Evolutionary conservation across 148 eudicot species (phyloP).

Genomic region (Rhododendron ovatum): DNA sequence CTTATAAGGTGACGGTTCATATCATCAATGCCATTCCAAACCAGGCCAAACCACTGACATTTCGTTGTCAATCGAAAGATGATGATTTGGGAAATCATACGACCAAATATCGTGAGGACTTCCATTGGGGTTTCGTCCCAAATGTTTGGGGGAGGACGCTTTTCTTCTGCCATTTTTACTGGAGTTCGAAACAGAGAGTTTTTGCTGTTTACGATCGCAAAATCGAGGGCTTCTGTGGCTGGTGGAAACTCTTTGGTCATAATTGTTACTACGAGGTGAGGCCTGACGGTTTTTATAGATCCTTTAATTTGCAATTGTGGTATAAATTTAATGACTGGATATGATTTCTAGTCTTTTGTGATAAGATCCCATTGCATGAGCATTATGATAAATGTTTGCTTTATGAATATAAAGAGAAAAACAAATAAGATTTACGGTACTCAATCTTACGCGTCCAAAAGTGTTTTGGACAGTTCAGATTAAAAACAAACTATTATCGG

Average conservation of each 20-base stretch:
- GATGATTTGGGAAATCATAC: background rate
- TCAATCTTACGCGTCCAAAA: too few relatives aligned
- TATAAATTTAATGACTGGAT: background rate
- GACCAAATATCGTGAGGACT: background rate
- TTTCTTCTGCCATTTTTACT: conserved; percentile 5
- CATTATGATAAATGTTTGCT: too few relatives aligned
- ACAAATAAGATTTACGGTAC: too few relatives aligned
- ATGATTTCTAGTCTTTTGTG: too few relatives aligned
- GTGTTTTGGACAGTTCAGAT: too few relatives aligned
- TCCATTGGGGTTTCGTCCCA: background rate
- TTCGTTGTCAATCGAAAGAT: conserved; percentile 6
- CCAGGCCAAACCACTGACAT: background rate
- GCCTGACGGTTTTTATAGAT: background rate
- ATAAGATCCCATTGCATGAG: too few relatives aligned
- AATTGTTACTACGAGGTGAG: background rate
- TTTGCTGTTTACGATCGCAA: background rate
- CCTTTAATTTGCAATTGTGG: background rate
- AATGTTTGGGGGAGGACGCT: background rate
- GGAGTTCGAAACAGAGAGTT: background rate
- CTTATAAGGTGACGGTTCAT: background rate
- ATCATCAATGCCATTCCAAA: background rate
- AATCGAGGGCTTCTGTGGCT: background rate
- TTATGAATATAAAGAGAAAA: too few relatives aligned
- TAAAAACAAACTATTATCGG: too few relatives aligned
- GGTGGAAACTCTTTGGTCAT: background rate